Evolutionary conservation across 2,329 filamentous ascomycete genomes (phyloP).

Genomic region (Fusarium graminum): DNA sequence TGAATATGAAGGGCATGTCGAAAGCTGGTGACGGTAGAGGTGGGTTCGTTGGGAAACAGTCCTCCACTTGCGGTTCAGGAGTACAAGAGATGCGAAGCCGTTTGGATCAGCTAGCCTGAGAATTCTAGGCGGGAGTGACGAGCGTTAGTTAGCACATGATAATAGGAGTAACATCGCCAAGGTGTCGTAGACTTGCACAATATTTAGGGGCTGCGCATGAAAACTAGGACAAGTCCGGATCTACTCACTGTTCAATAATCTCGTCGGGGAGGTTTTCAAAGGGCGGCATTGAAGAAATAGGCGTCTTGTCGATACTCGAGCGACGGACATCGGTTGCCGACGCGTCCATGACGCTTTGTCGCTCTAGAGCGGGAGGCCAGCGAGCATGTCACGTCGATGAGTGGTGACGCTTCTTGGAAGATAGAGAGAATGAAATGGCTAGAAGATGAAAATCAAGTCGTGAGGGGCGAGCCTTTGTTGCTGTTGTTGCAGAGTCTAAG

Average conservation of each 20-base stretch:
- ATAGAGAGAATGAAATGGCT: background rate
- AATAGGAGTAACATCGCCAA: slow-evolving; percentile 2
- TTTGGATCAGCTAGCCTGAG: slow-evolving; percentile 70
- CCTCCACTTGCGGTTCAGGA: slow-evolving; percentile 76
- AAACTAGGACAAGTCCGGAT: slow-evolving; percentile 1
- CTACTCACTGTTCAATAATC: slow-evolving; percentile 75
- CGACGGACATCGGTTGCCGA: slow-evolving; percentile 49
- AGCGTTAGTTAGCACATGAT: slow-evolving; percentile 44
- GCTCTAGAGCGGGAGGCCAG: slow-evolving; percentile 40
- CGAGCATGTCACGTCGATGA: slow-evolving; percentile 43
- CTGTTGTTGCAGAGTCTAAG: slow-evolving; percentile 11
- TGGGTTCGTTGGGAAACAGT: slow-evolving; percentile 72
- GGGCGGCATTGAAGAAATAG: slow-evolving; percentile 52
- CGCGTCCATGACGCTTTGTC: slow-evolving; percentile 52
- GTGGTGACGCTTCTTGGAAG: slow-evolving; percentile 9
- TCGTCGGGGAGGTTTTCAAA: slow-evolving; percentile 74
- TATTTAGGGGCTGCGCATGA: background rate
- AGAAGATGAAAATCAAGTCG: slow-evolving; percentile 1
- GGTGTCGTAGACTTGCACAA: background rate
- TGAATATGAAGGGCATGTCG: slow-evolving; percentile 70
- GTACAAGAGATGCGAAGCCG: slow-evolving; percentile 74
- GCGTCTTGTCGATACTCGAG: slow-evolving; percentile 54
- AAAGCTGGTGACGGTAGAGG: slow-evolving; percentile 73
- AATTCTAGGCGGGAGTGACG: slow-evolving; percentile 62
- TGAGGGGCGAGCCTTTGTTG: slow-evolving; percentile 16